phyloP scores from a whole-genome alignment of 306 rosid genomes.

The Cucurbita pepo region DNA sequence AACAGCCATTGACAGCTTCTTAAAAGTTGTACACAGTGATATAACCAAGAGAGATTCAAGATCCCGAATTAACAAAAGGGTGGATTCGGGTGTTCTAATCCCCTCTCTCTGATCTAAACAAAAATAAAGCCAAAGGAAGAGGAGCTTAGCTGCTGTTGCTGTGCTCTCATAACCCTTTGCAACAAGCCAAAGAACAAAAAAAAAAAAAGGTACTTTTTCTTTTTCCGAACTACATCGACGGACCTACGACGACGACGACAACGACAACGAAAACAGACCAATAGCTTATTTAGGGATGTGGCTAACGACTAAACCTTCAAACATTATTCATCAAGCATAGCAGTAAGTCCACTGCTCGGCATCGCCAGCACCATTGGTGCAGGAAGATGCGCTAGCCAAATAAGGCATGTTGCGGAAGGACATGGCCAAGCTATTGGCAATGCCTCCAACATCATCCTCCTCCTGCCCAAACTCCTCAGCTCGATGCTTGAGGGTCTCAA shows the following conservation, averaged over 20 bases:
- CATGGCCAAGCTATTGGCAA: constrained; percentile 36
- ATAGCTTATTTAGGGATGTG: constrained; percentile 3
- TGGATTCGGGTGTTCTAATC: constrained; percentile 17
- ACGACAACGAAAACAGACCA: background rate
- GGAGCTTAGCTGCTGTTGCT: constrained; percentile 3
- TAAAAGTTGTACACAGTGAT: constrained; percentile 15
- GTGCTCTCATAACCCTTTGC: constrained; percentile 15
- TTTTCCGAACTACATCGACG: background rate
- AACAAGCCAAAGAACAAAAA: background rate
- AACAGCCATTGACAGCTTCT: background rate
- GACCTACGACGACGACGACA: constrained; percentile 17
- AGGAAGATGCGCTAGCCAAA: constrained; percentile 26
- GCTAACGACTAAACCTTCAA: background rate
- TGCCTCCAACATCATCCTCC: constrained; percentile 11
- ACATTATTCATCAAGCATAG: constrained; percentile 25
- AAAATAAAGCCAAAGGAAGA: background rate
- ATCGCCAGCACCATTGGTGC: constrained; percentile 26
- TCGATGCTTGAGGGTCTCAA: constrained; percentile 82
- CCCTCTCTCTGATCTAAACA: constrained; percentile 5
- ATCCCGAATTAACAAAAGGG: constrained; percentile 31
- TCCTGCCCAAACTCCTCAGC: constrained; percentile 38
- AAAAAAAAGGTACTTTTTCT: background rate
- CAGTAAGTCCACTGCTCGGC: constrained; percentile 63
- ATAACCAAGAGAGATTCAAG: constrained; percentile 16
- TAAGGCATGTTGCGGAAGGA: constrained; percentile 75